Evolutionary conservation across 176 grass and related monocot genomes (phyloP), one percentile per base, ranked within the genome.

Genomic region (Aegilops longissima): DNA sequence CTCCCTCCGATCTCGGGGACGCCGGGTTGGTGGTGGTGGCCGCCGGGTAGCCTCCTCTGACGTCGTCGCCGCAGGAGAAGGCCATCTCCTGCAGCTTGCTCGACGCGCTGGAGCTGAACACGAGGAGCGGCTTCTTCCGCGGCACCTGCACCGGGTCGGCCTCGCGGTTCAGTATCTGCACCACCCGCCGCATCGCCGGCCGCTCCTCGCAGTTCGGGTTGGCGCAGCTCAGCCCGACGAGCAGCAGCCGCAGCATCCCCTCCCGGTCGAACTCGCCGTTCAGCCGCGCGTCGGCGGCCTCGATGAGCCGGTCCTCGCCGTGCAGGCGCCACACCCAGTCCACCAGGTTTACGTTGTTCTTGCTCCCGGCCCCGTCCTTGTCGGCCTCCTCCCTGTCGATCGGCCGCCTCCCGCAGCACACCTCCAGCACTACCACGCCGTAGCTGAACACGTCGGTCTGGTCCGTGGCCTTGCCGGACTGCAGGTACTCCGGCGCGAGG

Each of bases 381-480:
- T 90, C 93, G 23, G 23, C 47, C 1, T 95, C 91, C n/a, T 95
- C 93, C 80, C 69, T 84, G 42, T 92, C 92, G 16, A 98, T 98
- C 0, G 96, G 96, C 70, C 96, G 91, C 65, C 93, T 83, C 4
- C 96, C 96, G 35, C 93, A 98, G 80, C 96, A 98, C 23, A 95
- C 91, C 78, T 98, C 96, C 12, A 98, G 82, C 8, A 98, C 18
- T 21, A 95, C 93, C 0, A 98, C 93, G 11, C 96, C 96, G 29
- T 98, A 98, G 82, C 96, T 98, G 82, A 98, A 98, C 4, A 98
- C 93, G 78, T 98, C 93, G 31, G 96, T 94, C 88, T 94, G 90
- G 42, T 98, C 93, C 0, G 93, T 98, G 30, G 96, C 96, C 86
- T 95, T 98, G 25, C 96, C 96, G 13, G 86, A 98, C 76, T 98